Evolutionary conservation across 1,284 basidiomycete species (phyloP), one percentile per base, ranked within the genome.

Genomic region (Ceratobasidium theobromae): DNA sequence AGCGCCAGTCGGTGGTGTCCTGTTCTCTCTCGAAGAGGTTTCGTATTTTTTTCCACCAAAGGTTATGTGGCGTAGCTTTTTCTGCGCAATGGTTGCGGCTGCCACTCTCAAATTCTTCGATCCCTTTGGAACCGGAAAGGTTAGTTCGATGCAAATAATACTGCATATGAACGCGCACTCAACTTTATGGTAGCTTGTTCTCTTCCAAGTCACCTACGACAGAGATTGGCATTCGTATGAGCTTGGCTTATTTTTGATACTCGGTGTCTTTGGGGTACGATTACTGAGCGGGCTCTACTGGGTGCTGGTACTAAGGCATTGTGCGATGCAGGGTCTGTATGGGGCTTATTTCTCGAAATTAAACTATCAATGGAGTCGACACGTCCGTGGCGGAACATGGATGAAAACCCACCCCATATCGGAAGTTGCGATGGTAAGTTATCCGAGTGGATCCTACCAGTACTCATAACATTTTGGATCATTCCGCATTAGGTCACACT

Each of bases 41-140:
- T 94, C 93, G 1, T 95, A 95, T 75, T 97, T 93, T 77, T 98
- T 98, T 75, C 95, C 95, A 12, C 88, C 94, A 0, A 95, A 96
- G 78, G 84, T 89, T 67, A 89, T 95, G 92, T 95, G 92, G 93
- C 81, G 92, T 78, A 87, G 91, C 71, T 97, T 97, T 79, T 96
- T 95, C 79, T 96, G 93, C 73, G 95, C 95, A 0, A 95, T 94
- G 83, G 89, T 96, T 70, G 94, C 94, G 0, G 93, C 93, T 1
- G 86, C 94, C 69, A 93, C 92, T 1, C 79, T 97, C 57, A 89
- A 87, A 72, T 86, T 94, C 70, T 81, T 98, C 43, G 92, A 99
- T 76, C 96, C 96, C 0, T 98, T 98, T 72, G 93, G 79, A 1
- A 81, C 79, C 30, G 81, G 81, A 40, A 80, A 80, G 72, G 77